Percentiles rank a stretch among this genome's conserved stretches.
These are phyloP conservation scores for Corylus avellana DNA, from an alignment of 306 rosid genomes.

Conservation along the genomic window DNA sequence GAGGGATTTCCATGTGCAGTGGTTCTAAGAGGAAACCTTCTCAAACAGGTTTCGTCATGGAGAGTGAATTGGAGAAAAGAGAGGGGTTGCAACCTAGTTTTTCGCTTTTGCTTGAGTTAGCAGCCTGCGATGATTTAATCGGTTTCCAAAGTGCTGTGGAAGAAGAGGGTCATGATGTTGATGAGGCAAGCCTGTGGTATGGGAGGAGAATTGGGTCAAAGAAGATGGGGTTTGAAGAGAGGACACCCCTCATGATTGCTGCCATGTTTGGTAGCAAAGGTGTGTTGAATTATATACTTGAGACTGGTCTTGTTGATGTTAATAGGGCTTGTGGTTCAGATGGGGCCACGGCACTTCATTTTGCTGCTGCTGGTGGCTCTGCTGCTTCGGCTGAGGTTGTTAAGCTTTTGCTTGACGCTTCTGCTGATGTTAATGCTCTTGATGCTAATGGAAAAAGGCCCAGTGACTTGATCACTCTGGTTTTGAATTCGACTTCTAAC, in stretches of 20 bases:
- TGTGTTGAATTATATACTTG: slow-evolving; percentile 59
- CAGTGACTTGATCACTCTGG: slow-evolving; percentile 44
- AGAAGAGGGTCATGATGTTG: slow-evolving; percentile 50
- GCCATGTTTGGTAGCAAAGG: slow-evolving; percentile 75
- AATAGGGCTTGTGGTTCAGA: slow-evolving; percentile 62
- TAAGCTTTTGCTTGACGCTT: slow-evolving; percentile 66
- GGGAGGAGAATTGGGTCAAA: slow-evolving; percentile 73
- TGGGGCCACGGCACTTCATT: slow-evolving; percentile 77
- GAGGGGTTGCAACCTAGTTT: slow-evolving; percentile 33
- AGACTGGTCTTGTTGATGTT: slow-evolving; percentile 57
- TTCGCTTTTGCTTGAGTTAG: slow-evolving; percentile 60
- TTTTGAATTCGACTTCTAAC: slow-evolving; percentile 27
- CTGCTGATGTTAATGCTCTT: slow-evolving; percentile 49
- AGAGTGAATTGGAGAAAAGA: slow-evolving; percentile 36
- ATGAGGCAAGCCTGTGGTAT: slow-evolving; percentile 72
- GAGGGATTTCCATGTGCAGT: slow-evolving; percentile 59
- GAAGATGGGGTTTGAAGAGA: slow-evolving; percentile 62
- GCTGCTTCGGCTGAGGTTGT: slow-evolving; percentile 54
- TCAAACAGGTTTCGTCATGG: slow-evolving; percentile 50
- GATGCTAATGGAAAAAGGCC: slow-evolving; percentile 65
- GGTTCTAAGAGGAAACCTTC: slow-evolving; percentile 60
- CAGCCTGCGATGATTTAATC: slow-evolving; percentile 58
- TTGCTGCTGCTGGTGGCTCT: slow-evolving; percentile 74
- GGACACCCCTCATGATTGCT: slow-evolving; percentile 84
- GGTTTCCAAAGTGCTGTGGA: slow-evolving; percentile 66